Base-by-base conservation (phyloP, 352 stramenopile species). In the Globisporangium takayamanum region DNA sequence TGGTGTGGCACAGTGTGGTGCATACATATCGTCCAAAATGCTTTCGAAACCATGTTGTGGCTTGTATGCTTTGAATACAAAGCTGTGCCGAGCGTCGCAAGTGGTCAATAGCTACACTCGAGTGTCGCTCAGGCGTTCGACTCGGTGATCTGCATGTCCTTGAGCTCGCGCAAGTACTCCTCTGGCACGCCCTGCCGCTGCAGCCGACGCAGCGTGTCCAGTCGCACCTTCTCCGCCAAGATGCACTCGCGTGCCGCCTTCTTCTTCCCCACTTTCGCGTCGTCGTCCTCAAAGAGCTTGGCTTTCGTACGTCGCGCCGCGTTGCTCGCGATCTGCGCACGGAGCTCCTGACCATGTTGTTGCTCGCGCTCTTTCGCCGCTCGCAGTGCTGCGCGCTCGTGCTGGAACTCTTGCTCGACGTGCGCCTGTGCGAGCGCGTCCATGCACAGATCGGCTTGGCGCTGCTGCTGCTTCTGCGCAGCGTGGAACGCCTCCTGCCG, bases 241-340 rank as follows among this genome's bases (percentile, higher is more conserved):
- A 89, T 89, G 45, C 69, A 76, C 60, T 90, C 82, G 54, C 87
- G 88, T 54, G 84, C 67, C 25, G 61, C 62, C 59, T 89, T 90
- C 69, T 89, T 92, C 62, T 84, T 80, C 16, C 69, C 51, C 51
- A 82, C 86, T 62, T 86, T 88, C 58, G 68, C 73, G 58, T 89
- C 80, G 54, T 86, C 88, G 50, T 81, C 68, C 58, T 76, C 74
- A 39, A 87, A 84, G 62, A 87, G 65, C 58, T 81, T 87, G 45
- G 74, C 72, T 59, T 88, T 89, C 45, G 68, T 30, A 1, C 68
- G 76, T 12, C 72, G 63, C 56, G 80, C 69, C 7, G 65, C 68
- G 55, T 92, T 92, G 3, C 65, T 60, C 15, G 77, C 67, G 52
- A 92, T 90, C 64, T 89, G 80, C 49, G 88, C 68, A 2, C 42